Conservation (phyloP, 78 protist species). For the Cavenderia fasciculata region DNA sequence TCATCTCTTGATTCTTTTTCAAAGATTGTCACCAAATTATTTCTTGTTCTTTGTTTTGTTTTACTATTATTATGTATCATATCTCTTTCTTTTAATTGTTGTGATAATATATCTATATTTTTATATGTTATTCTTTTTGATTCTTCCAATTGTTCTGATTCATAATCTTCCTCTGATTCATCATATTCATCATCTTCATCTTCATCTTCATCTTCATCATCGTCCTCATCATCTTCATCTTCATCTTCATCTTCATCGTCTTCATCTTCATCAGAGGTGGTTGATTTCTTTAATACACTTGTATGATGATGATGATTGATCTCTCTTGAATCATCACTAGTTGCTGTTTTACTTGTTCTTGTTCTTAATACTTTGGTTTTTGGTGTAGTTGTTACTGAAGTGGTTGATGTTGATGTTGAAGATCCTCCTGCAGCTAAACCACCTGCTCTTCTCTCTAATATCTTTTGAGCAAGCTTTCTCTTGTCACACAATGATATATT, state of each 20-base stretch:
- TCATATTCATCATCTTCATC: background rate
- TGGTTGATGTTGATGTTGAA: background rate
- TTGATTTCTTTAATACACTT: background rate
- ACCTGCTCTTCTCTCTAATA: background rate
- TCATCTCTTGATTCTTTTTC: constrained; percentile 74
- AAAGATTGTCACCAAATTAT: constrained; percentile 53
- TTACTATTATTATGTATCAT: background rate
- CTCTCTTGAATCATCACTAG: background rate
- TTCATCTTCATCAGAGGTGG: constrained; percentile 11
- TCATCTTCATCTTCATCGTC: background rate
- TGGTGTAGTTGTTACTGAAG: too few relatives aligned
- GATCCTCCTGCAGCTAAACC: too few relatives aligned
- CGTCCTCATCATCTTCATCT: background rate
- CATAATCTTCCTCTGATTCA: background rate
- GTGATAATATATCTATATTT: too few relatives aligned
- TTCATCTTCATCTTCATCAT: background rate
- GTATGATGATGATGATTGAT: background rate
- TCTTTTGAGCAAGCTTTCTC: constrained; percentile 44
- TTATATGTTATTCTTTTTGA: too few relatives aligned
- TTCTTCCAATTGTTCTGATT: background rate
- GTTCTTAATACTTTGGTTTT: background rate
- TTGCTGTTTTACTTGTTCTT: background rate
- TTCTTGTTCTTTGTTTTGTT: constrained; percentile 9
- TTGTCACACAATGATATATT: constrained; percentile 38
- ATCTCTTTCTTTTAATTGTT: too few relatives aligned